These are phyloP conservation scores for Xylaria sp. DNA, from an alignment of 2,329 filamentous ascomycete species.

Conservation along the genomic window DNA sequence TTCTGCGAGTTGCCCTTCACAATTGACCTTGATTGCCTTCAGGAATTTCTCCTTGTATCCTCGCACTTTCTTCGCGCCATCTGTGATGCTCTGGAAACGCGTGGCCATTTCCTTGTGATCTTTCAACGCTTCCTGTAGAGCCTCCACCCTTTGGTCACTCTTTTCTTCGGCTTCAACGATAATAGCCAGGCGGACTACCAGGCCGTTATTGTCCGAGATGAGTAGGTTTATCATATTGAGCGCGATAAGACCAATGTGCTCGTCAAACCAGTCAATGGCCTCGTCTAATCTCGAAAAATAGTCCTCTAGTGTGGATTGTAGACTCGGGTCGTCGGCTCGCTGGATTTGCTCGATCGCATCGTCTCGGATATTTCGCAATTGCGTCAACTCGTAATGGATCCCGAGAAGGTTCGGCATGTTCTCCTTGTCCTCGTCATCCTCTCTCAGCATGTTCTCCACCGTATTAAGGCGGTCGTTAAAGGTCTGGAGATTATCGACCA, in stretches of 20 bases:
- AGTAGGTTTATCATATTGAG: constrained; percentile 89
- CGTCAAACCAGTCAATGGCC: constrained; percentile 92
- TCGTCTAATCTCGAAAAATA: constrained; percentile 87
- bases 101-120: constrained; percentile 94
- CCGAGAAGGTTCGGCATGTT: constrained; percentile 90
- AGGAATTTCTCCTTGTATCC: constrained; percentile 98
- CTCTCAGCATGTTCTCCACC: constrained; percentile 76
- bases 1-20: constrained; percentile 72
- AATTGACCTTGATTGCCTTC: constrained; percentile 73
- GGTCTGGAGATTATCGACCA: constrained; percentile 86
- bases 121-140: constrained; percentile 89
- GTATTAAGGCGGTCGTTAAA: constrained; percentile 78
- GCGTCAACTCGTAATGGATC: constrained; percentile 89
- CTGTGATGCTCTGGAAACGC: constrained; percentile 92
- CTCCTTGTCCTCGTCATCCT: constrained; percentile 84
- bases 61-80: constrained; percentile 86
- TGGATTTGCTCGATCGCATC: constrained; percentile 96
- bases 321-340: constrained; percentile 69
- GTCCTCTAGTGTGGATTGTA: constrained; percentile 83
- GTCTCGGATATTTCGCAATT: constrained; percentile 90
- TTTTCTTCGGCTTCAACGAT: constrained; percentile 96
- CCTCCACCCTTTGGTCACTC: constrained; percentile 88
- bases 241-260: constrained; percentile 86
- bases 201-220: constrained; percentile 80
- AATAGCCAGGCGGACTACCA: constrained; percentile 88